Evolutionary conservation across 129 eudicot genomes (phyloP), one percentile per base, ranked within the genome.

Genomic region (Escallonia herrerae): DNA sequence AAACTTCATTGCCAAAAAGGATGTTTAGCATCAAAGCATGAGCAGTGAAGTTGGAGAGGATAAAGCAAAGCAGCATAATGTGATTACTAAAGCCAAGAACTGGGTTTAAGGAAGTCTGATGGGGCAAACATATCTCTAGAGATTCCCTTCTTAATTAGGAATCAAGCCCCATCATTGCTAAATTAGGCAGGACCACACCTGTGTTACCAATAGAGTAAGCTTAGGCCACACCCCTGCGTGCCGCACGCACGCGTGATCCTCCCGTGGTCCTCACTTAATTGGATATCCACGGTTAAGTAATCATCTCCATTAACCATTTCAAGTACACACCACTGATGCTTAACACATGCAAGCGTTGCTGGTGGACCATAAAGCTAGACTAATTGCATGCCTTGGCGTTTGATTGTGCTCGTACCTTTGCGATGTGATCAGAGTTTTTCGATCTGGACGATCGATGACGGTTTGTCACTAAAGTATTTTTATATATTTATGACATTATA

Each of bases 101-200:
- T 64, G 60, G 56, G 65, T 49, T 63, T 44, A 56, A 43, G 7
- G 6, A 56, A 63, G 9, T 3, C 49, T 37, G 45, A 72, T 64
- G 46, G 46, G 40, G 56, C 13, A 47, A 22, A 60, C 62, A 22
- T 22, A 62, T 44, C 58, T 42, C 46, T 39, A 6, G 48, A 66
- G 61, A 66, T 66, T 66, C 71, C 56, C 56, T 22, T 11, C 46
- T 11, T 49, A n/a, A n/a, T 15, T 40, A 5, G 43, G 56, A 7
- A 57, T 59, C 59, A 49, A 65, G 61, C 48, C 33, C 50, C 67
- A 69, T 76, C 62, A 76, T 76, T 59, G 71, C 56, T 42, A 56
- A 22, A 62, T 76, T 51, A 63, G 64, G 70, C 7, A 72, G 82
- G 77, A 66, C 77, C 82, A 77, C 69, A 46, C n/a, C 13, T 63